Evolutionary conservation across 1,284 basidiomycete genomes (phyloP).

Genomic region (Serendipita sp.): DNA sequence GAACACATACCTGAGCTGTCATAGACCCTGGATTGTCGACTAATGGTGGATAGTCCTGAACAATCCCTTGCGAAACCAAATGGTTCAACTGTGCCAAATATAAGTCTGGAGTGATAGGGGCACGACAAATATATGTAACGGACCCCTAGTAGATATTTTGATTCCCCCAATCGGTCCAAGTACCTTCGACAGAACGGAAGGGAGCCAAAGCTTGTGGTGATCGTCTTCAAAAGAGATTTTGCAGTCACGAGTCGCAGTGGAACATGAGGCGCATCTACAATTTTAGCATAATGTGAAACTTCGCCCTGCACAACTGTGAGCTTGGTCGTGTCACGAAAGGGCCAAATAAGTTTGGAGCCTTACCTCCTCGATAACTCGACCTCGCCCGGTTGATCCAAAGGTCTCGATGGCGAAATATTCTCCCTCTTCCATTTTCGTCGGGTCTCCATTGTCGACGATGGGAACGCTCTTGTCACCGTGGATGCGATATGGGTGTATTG

Average conservation of each 20-base stretch:
- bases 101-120: constrained; percentile 10
- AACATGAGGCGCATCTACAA: constrained; percentile 53
- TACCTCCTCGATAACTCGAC: constrained; percentile 77
- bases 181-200: constrained; percentile 94
- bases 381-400: constrained; percentile 93
- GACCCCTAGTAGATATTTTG: constrained; percentile 85
- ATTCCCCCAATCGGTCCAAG: constrained; percentile 86
- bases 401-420: constrained; percentile 99
- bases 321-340: constrained; percentile 14
- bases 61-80: constrained; percentile 76
- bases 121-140: constrained; percentile 21
- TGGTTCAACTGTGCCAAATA: constrained; percentile 62
- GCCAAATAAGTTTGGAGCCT: constrained; percentile 20
- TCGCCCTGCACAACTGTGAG: constrained; percentile 48
- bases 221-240: constrained; percentile 73
- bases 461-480: constrained; percentile 83
- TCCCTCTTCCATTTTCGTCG: constrained; percentile 97
- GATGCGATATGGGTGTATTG: constrained; percentile 79
- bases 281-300: constrained; percentile 83
- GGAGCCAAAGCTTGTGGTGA: constrained; percentile 90
- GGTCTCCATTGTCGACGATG: constrained; percentile 78
- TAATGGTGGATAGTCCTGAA: constrained; percentile 90
- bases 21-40: constrained; percentile 69
- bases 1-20: constrained; percentile 80
- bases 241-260: constrained; percentile 69